These are phyloP conservation scores for Myxozyma mucilagina DNA, from an alignment of 805 yeast genomes.

Conservation along the genomic window DNA sequence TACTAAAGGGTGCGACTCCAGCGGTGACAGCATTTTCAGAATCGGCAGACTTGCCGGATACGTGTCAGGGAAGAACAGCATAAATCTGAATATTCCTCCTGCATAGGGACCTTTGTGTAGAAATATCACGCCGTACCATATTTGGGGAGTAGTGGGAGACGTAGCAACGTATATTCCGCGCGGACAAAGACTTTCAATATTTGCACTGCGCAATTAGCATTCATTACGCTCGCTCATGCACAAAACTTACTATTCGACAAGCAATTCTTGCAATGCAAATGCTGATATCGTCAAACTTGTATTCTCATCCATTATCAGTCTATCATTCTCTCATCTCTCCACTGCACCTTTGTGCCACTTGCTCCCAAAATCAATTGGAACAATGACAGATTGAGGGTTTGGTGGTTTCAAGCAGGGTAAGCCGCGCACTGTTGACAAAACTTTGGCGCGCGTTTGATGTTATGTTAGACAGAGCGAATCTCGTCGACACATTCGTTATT, in stretches of 20 bases:
- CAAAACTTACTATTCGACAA: conserved; percentile 8
- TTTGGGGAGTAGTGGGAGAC: conserved; percentile 29
- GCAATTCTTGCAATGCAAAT: conserved; percentile 15
- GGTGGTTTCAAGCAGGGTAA: no score
- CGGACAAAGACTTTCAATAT: conserved; percentile 22
- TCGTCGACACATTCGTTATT: no score
- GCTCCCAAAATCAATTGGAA: no score
- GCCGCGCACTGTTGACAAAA: no score
- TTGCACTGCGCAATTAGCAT: conserved; percentile 12
- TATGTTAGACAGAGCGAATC: no score
- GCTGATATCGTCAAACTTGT: conserved; percentile 4
- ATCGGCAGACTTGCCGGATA: conserved; percentile 24
- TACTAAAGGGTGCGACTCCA: conserved; percentile 23
- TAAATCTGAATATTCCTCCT: conserved; percentile 28
- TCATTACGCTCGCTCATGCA: neutral
- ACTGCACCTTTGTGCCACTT: no score
- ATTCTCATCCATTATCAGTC: neutral
- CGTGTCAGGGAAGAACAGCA: conserved; percentile 26
- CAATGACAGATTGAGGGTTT: no score
- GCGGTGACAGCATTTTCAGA: conserved; percentile 15
- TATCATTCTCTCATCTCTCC: no score
- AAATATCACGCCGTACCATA: conserved; percentile 31
- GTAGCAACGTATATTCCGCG: conserved; percentile 23
- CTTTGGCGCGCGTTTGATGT: no score
- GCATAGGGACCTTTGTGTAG: conserved; percentile 28